Evolutionary conservation across 106 monocot species (phyloP), one percentile per base, ranked within the genome.

Genomic region (Dactylorhiza incarnata): DNA sequence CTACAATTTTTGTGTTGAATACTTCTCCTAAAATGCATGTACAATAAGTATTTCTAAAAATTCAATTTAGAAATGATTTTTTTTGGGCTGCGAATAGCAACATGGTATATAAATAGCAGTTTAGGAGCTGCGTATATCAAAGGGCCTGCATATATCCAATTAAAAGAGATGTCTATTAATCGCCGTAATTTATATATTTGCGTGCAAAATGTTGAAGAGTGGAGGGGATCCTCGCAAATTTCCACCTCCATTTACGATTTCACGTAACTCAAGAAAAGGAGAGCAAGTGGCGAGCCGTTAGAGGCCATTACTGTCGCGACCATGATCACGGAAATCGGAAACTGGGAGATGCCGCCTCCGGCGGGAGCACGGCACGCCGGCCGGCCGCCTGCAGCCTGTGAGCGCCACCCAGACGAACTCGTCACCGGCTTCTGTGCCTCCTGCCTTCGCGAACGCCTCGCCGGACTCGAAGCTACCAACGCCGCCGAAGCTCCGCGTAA

Each of bases 361-460:
- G 72, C 72, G 43, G 72, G 22, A 3, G 20, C 49, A 22, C 7
- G 19, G 12, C 49, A 1, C 20, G 22, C n/a, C 4, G n/a, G 3
- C 48, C 72, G 74, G 45, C n/a, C 45, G 29, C 53, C 59, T 16
- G 14, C 73, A 56, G 15, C 78, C 44, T 90, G 90, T 76, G 66
- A 75, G 6, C 83, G 77, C 52, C 90, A 90, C 71, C 90, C 90
- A 16, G 85, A 79, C 59, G 78, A 78, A 49, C 66, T 48, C 46
- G 79, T 87, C 80, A 82, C 80, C 51, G 87, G 87, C 6, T 83
- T 90, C 76, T 90, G 90, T 73, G 76, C 90, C 52, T 77, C 84
- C 73, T 90, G 90, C 78, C 90, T 90, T 82, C 84, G 87, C 17
- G 90, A 90, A 19, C 85, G 90, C 50, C 90, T 91, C 75, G 73